Evolutionary conservation across 176 grass and related monocot genomes (phyloP), one percentile per base, ranked within the genome.

Genomic region (Dactylis glomerata): DNA sequence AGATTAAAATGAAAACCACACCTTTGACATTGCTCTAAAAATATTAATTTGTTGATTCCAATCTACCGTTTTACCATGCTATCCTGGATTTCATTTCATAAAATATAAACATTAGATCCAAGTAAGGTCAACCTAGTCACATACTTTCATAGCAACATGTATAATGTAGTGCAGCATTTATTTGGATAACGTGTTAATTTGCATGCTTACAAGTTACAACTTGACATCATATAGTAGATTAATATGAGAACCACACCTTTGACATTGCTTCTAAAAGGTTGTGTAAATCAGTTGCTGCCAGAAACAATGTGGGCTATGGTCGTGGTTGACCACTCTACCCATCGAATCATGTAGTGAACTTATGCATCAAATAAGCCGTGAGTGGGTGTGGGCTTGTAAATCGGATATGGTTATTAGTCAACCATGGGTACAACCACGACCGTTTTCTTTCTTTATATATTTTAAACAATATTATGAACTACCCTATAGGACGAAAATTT

Each of bases 21-120:
- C 42, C 61, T 50, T 68, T 70, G 54, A 36, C 56, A 59, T 59
- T 26, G 56, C 10, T 27, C 10, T 59, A 27, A 59, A 51, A 62
- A 9, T 8, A 76, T 20, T 38, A 8, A 19, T 68, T 85, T 9
- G 49, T 85, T 77, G 45, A 77, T 85, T 68, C 24, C 55, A 55
- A 74, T 81, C 28, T 66, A 63, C 55, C 55, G 50, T 74, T 36
- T 20, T 36, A 58, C n/a, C 9, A 71, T 79, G 22, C 20, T 80
- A 62, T 40, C 15, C 76, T 71, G 41, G 15, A 61, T 33, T 72
- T 80, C 22, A 84, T 38, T 36, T 76, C 49, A 51, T 51, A 52
- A 26, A 68, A 55, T 76, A 74, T 31, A 34, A 76, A 22, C 2
- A 77, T 24, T 13, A 26, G 27, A 7, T 16, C 52, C 6, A 78